Evolutionary conservation across 495 filamentous ascomycete species (phyloP).

Genomic region (Tuber indicum): DNA sequence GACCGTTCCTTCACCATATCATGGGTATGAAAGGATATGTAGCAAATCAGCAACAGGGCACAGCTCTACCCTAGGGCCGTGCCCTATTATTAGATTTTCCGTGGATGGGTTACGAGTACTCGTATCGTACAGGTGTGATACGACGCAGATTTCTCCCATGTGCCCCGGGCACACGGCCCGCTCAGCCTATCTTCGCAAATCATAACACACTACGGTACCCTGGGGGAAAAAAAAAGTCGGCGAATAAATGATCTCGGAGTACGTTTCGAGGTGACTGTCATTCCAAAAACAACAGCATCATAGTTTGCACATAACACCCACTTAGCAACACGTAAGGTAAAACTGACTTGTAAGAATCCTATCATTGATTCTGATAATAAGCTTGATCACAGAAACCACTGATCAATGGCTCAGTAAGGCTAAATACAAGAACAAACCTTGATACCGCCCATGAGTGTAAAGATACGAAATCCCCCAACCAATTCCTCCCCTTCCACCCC

Average conservation of each 20-base stretch:
- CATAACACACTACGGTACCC: background rate
- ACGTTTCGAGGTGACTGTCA: background rate
- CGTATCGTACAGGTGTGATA: background rate
- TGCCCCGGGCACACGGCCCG: background rate
- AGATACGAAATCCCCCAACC: background rate
- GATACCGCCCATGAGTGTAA: background rate
- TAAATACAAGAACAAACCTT: constrained; percentile 1
- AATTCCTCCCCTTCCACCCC: background rate
- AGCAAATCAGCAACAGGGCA: background rate
- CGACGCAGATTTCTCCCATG: background rate
- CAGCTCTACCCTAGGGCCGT: background rate
- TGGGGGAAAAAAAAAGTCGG: background rate
- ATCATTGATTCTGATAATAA: constrained; percentile 13
- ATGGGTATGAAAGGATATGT: background rate
- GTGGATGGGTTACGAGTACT: background rate
- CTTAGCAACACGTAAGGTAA: background rate
- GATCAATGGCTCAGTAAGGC: background rate
- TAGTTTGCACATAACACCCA: background rate
- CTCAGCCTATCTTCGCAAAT: background rate
- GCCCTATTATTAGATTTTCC: background rate
- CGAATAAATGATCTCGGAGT: background rate
- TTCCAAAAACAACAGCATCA: background rate
- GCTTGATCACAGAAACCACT: background rate
- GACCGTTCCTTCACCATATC: too few relatives aligned
- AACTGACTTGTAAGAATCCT: background rate